Evolutionary conservation across 345 rosid genomes (phyloP).

Genomic region (Salix suchowensis): DNA sequence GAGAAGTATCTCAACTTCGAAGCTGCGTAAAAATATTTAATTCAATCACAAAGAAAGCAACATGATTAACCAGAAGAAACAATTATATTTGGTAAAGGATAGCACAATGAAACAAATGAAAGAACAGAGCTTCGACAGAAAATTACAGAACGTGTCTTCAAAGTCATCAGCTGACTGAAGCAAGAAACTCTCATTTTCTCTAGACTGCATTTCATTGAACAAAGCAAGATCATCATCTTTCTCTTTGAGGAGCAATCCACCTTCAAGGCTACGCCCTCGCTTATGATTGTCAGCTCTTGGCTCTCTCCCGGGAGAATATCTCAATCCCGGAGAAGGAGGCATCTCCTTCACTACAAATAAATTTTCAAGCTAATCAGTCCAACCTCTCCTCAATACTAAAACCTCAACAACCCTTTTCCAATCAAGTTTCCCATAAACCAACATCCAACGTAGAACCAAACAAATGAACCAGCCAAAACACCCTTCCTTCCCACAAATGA

Average conservation of each 20-base stretch:
- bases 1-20: constrained; percentile 77
- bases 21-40: constrained; percentile 43
- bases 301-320: constrained; percentile 75
- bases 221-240: constrained; percentile 86
- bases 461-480: background rate
- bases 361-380: constrained; percentile 13
- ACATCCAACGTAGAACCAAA: background rate
- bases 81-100: background rate
- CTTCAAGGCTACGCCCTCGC: constrained; percentile 72
- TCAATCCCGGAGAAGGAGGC: constrained; percentile 89
- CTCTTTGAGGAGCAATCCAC: constrained; percentile 54
- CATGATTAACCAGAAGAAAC: constrained; percentile 10
- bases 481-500: background rate
- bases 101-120: constrained; percentile 7
- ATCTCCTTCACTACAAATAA: constrained; percentile 29
- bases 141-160: constrained; percentile 84
- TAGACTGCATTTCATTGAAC: constrained; percentile 83
- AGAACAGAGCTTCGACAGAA: constrained; percentile 16
- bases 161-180: constrained; percentile 72
- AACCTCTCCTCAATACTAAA: constrained; percentile 5
- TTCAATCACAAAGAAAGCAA: constrained; percentile 18
- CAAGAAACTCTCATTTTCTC: constrained; percentile 79
- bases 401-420: background rate
- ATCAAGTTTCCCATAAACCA: constrained; percentile 19
- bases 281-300: constrained; percentile 53